phyloP scores from a whole-genome alignment of 2,329 filamentous ascomycete species.

The Sporothrix humicola region DNA sequence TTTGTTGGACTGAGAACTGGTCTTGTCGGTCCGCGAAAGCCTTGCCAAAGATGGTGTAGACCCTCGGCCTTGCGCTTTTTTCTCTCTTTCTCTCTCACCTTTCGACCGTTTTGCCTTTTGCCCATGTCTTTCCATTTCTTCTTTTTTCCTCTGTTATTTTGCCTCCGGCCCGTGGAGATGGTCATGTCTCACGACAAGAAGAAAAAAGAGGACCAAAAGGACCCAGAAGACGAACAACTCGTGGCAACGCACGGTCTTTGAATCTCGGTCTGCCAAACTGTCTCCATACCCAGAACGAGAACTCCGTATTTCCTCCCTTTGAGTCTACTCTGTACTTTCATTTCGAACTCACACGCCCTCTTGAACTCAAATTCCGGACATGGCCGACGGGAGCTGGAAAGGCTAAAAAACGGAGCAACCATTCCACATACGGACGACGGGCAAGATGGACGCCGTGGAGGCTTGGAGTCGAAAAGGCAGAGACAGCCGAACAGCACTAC shows the following conservation, averaged over 20 bases:
- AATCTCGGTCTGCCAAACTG: not conserved
- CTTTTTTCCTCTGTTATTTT: not conserved
- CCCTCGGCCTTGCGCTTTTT: not conserved
- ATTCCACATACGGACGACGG: not conserved
- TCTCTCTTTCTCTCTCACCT: not conserved
- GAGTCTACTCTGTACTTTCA: not conserved
- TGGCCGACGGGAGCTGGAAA: conserved; percentile 19
- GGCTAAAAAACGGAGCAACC: conserved; percentile 1
- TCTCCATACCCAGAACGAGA: not conserved
- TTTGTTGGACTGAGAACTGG: too few species aligned
- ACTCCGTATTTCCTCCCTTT: not conserved
- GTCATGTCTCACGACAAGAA: not conserved
- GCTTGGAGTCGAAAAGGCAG: not conserved
- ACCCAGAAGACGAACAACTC: not conserved
- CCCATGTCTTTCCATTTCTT: not conserved
- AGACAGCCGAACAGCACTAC: not conserved
- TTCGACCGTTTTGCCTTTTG: not conserved
- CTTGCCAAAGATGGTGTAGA: conserved; percentile 21
- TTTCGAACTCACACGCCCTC: not conserved
- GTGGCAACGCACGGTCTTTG: not conserved
- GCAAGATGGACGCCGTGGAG: not conserved
- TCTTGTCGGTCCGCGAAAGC: not conserved
- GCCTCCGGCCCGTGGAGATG: not conserved
- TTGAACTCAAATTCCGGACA: not conserved
- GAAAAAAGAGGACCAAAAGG: not conserved